A percentile compares a stretch with the other conserved stretches of the same genome.
These are phyloP conservation scores for Botrytis paeoniae DNA, from an alignment of 2,329 filamentous ascomycete species.

Conservation along the genomic window DNA sequence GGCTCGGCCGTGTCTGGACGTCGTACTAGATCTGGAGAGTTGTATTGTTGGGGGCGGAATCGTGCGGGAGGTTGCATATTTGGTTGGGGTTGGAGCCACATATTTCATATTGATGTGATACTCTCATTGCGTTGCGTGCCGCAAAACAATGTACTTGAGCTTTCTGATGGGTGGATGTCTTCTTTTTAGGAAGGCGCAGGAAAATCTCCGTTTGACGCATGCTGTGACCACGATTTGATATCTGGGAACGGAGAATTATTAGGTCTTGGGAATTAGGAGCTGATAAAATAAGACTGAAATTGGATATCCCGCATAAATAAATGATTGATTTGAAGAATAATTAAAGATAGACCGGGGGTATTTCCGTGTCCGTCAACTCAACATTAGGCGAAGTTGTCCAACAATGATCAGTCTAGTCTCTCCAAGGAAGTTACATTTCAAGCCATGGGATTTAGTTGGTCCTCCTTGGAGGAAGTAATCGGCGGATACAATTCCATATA, in stretches of 20 bases:
- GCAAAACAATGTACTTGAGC: conserved; percentile 1
- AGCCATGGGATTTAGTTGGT: conserved; percentile 4
- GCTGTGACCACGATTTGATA: conserved; percentile 15
- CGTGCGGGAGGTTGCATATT: conserved; percentile 14
- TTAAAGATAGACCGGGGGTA: background rate
- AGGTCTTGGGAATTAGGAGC: background rate
- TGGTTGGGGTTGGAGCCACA: conserved; percentile 5
- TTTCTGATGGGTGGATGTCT: background rate
- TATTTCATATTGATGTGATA: conserved; percentile 17
- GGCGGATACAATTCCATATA: background rate
- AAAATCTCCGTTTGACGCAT: conserved; percentile 16
- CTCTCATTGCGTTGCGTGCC: background rate
- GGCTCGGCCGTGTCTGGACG: conserved; percentile 7
- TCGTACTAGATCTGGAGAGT: conserved; percentile 11
- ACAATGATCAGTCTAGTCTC: background rate
- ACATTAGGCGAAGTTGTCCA: background rate
- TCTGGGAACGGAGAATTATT: conserved; percentile 10
- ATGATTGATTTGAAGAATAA: background rate
- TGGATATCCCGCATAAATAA: background rate
- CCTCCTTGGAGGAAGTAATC: conserved; percentile 4
- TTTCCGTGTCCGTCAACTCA: background rate
- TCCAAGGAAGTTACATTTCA: background rate
- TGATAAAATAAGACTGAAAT: background rate
- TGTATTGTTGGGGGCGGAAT: conserved; percentile 16
- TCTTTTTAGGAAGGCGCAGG: background rate